Evolutionary conservation across 805 yeast genomes (phyloP).

Genomic region (Metschnikowia cerradonensis): DNA sequence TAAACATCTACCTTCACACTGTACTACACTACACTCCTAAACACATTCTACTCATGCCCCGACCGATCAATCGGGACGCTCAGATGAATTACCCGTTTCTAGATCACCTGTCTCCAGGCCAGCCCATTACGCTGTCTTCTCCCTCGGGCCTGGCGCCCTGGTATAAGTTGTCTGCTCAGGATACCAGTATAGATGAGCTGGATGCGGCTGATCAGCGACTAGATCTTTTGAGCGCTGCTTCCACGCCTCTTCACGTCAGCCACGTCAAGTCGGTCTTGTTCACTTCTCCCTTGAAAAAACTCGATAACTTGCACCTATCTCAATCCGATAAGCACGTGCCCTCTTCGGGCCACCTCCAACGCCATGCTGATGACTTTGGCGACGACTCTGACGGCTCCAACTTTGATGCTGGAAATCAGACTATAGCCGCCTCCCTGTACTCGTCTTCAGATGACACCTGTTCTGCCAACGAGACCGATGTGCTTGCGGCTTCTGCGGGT

Average conservation of each 20-base stretch:
- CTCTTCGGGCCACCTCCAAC: neutral
- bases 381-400: conserved; percentile 8
- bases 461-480: conserved; percentile 8
- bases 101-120: conserved; percentile 8
- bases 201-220: conserved; percentile 9
- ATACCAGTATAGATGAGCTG: conserved; percentile 6
- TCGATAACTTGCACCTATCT: conserved; percentile 29
- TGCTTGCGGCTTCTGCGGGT: conserved; percentile 7
- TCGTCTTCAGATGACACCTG: conserved; percentile 6
- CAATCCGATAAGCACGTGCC: neutral
- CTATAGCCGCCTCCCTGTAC: conserved; percentile 20
- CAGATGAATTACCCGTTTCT: neutral
- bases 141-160: conserved; percentile 7
- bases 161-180: conserved; percentile 8
- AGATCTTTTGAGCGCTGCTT: conserved; percentile 20
- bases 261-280: conserved; percentile 16
- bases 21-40: neutral
- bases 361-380: neutral
- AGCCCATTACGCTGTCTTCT: conserved; percentile 3
- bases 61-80: neutral
- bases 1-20: neutral
- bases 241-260: conserved; percentile 22
- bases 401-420: conserved; percentile 24
- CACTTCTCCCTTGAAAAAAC: conserved; percentile 34
- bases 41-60: neutral